Evolutionary conservation across 257 asterid genomes (phyloP).

Genomic region (Osmanthus fragrans): DNA sequence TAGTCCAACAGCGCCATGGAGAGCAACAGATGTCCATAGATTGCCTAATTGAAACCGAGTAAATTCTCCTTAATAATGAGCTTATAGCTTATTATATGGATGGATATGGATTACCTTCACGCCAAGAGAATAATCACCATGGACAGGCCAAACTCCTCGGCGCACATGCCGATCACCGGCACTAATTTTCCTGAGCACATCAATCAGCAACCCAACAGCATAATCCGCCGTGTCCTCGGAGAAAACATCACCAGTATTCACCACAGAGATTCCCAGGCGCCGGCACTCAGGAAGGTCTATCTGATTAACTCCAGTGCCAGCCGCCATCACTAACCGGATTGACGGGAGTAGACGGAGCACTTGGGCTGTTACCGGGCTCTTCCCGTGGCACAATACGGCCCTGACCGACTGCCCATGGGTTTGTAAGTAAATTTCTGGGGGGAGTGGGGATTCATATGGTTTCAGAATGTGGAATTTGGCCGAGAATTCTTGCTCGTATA

Average conservation of each 20-base stretch:
- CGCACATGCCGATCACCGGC: conserved; percentile 29
- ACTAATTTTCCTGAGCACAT: conserved; percentile 46
- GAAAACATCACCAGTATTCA: conserved; percentile 27
- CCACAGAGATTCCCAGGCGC: conserved; percentile 23
- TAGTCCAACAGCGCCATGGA: not conserved
- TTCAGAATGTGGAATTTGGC: conserved; percentile 23
- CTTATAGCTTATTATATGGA: not conserved
- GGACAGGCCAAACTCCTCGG: conserved; percentile 21
- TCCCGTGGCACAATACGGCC: conserved; percentile 25
- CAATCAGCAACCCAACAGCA: conserved; percentile 60
- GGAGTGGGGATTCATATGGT: conserved; percentile 29
- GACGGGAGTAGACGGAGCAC: conserved; percentile 22
- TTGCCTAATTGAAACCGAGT: not conserved
- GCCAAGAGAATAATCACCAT: conserved; percentile 22
- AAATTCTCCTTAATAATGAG: too few species aligned
- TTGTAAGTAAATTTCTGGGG: conserved; percentile 19
- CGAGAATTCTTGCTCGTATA: conserved; percentile 24
- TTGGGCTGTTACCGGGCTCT: conserved; percentile 21
- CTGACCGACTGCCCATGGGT: conserved; percentile 19
- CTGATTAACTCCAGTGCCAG: conserved; percentile 27
- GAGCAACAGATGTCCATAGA: not conserved
- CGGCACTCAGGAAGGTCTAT: conserved; percentile 24
- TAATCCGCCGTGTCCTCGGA: conserved; percentile 60
- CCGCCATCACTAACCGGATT: conserved; percentile 20
- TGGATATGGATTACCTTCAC: conserved; percentile 9